Evolutionary conservation across 2,329 filamentous ascomycete species (phyloP), one percentile per base, ranked within the genome.

Genomic region (Orbilia oligospora): DNA sequence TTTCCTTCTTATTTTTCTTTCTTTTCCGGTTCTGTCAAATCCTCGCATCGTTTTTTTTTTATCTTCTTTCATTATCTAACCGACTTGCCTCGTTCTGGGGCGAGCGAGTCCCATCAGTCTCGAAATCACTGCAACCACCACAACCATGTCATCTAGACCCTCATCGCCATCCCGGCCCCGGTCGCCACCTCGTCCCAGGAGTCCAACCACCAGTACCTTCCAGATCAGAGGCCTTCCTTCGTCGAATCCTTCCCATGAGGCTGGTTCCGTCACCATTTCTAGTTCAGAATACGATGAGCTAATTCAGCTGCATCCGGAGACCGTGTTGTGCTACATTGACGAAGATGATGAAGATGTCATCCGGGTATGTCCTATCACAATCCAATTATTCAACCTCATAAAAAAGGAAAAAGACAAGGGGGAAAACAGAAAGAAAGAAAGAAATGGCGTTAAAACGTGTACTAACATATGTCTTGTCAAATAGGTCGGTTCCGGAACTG

Each of bases 271-370:
- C 36, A 58, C 76, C 36, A 61, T 79, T 27, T 79, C 70, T 38
- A 66, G 70, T 33, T 46, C 36, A 36, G 46, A 82, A 58, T 82
- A 82, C 64, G 80, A 82, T 44, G 66, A 72, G 36, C 77, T 82
- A 66, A 79, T 82, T 66, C 49, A 33, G 16, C 65, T 80, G 36
- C 78, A 82, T 36, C 81, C 81, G n/a, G 81, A 81, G 55, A 78
- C 81, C 24, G 78, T 68, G 20, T 75, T 82, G 58, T 80, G 79
- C 53, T 82, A 82, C 77, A 72, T 82, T 18, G 81, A 82, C 48
- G 81, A 82, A 24, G 81, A 82, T 53, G 81, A 82, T 44, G 81
- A 81, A 20, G 81, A 82, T 67, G 71, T 81, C 49, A 82, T 82
- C 66, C 81, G 80, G 53, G 81, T 82, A 77, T 69, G 80, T 41